Conservation (phyloP, 208 protist genomes). For the Leishmania martiniquensis region DNA sequence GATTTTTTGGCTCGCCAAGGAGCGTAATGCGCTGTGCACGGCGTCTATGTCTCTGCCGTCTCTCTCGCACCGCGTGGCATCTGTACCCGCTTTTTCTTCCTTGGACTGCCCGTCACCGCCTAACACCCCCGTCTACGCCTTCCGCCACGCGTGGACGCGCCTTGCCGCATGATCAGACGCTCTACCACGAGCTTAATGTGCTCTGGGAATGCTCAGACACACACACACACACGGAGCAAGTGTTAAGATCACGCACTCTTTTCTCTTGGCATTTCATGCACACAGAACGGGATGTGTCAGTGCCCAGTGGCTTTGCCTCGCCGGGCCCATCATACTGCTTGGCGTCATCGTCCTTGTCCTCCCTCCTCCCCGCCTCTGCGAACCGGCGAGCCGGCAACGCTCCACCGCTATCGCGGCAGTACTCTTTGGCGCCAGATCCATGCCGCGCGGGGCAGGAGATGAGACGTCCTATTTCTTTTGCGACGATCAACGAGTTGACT, state of each 20-base stretch:
- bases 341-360: not conserved
- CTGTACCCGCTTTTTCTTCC: too few relatives aligned
- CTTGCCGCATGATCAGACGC: not conserved
- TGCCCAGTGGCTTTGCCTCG: not conserved
- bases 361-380: not conserved
- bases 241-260: not conserved
- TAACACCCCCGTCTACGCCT: not conserved
- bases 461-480: not conserved
- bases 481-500: not conserved
- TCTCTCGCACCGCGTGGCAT: not conserved
- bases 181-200: not conserved
- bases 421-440: not conserved
- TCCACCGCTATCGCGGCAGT: not conserved
- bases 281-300: not conserved
- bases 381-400: not conserved
- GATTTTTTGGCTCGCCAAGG: not conserved
- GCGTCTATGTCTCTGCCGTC: not conserved
- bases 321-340: not conserved
- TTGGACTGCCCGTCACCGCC: too few relatives aligned
- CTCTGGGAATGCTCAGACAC: not conserved
- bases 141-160: not conserved
- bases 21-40: not conserved
- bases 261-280: not conserved
- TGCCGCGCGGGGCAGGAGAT: not conserved
- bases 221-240: constrained; percentile 1